Conservation (phyloP, 2,329 filamentous ascomycete genomes). For the Nannizziopsis barbatae region DNA sequence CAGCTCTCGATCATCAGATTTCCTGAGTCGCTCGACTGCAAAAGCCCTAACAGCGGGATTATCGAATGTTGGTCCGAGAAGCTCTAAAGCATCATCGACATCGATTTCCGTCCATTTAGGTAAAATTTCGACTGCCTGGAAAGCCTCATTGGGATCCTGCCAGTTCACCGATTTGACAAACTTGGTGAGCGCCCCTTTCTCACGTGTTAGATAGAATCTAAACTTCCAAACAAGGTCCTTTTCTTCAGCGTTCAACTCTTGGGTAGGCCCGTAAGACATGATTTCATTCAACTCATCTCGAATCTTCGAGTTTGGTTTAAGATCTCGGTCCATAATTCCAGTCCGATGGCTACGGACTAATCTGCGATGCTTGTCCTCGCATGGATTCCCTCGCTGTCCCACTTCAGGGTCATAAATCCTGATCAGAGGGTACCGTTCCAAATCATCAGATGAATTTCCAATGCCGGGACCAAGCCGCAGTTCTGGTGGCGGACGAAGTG, state of each 20-base stretch:
- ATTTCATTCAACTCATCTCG: constrained; percentile 87
- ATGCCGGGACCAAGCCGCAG: constrained; percentile 87
- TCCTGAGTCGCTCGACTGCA: constrained; percentile 80
- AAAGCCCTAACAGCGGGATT: constrained; percentile 82
- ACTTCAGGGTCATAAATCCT: constrained; percentile 90
- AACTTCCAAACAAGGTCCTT: constrained; percentile 98
- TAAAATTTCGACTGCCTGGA: constrained; percentile 80
- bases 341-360: constrained; percentile 86
- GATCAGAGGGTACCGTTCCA: constrained; percentile 50
- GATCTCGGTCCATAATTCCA: constrained; percentile 84
- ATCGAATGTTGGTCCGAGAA: constrained; percentile 85
- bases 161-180: constrained; percentile 97
- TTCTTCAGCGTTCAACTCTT: constrained; percentile 76
- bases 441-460: constrained; percentile 49
- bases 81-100: constrained; percentile 87
- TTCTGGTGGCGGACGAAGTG: constrained; percentile 70
- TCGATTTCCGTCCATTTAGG: constrained; percentile 95
- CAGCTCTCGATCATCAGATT: constrained; percentile 85
- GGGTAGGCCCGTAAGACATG: constrained; percentile 84
- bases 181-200: constrained; percentile 88
- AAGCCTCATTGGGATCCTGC: constrained; percentile 71
- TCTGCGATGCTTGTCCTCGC: constrained; percentile 85
- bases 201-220: constrained; percentile 80
- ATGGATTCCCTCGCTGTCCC: constrained; percentile 79
- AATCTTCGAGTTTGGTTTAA: constrained; percentile 92